These are phyloP conservation scores for Eimeria acervulina DNA, from an alignment of 169 alveolate species.

Conservation along the genomic window DNA sequence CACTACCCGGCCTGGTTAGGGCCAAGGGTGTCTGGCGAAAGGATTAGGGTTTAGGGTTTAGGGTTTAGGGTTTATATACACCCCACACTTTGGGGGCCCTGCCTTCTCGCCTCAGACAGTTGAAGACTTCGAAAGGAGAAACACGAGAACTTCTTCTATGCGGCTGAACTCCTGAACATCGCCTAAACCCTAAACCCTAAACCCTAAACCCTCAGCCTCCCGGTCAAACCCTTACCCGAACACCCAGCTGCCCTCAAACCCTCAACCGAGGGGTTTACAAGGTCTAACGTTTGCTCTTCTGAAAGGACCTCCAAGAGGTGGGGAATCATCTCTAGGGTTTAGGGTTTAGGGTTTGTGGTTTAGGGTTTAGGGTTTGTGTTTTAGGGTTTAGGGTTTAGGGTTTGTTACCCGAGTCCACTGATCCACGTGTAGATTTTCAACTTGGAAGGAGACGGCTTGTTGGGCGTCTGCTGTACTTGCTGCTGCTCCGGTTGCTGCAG, in stretches of 20 bases:
- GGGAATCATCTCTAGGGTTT: slow-evolving; percentile 8
- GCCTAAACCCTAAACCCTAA: neutral
- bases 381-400: neutral
- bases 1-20: too few relatives aligned
- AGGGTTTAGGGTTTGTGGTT: neutral
- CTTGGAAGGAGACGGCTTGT: neutral
- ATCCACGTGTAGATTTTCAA: slow-evolving; percentile 2
- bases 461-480: neutral
- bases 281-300: too few relatives aligned
- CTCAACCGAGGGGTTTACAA: too few relatives aligned
- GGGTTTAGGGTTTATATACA: neutral
- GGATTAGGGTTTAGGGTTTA: too few relatives aligned
- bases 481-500: neutral
- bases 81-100: too few relatives aligned
- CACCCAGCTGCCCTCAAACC: too few relatives aligned
- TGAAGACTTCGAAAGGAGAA: neutral
- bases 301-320: too few relatives aligned
- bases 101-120: too few relatives aligned
- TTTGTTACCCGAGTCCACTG: neutral
- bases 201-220: neutral
- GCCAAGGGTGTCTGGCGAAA: too few relatives aligned
- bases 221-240: neutral
- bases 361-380: too few relatives aligned
- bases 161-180: neutral
- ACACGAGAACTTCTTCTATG: neutral